Base-by-base conservation (phyloP, 2,329 filamentous ascomycete genomes). In the Cladosporium sp. region DNA sequence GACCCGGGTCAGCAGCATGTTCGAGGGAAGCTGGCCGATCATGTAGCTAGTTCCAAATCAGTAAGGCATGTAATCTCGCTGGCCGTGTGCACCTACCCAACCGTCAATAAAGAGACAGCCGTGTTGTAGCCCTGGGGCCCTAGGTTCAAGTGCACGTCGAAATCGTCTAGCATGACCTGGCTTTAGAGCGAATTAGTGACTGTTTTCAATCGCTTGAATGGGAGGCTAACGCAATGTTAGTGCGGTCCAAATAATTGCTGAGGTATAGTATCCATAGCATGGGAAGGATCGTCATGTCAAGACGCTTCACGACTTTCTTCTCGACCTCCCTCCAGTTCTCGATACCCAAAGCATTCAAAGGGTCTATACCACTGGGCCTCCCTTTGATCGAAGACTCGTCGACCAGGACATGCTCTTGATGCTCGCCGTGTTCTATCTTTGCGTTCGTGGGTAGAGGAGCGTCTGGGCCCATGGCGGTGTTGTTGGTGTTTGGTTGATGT, bases 1-100 rank as follows among this genome's bases (percentile, higher is more conserved):
- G 7, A 74, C 65, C 16, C 71, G 66, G 2, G 70, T 74, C 54
- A 76, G 66, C 45, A 76, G 63, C 72, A 77, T 74, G 59, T 75
- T 75, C 40, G 70, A 68, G 7, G 62, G 59, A 19, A 66, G 65
- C 41, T 74, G 74, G 14, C 70, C 70, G 10, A 73, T 63, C 45
- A 76, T 71, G 62, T 63, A 64, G 31, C 44, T 43, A 9, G 16
- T 3, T 18, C 3, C 16, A 18, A 18, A 18, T 18, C 16, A 18
- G 16, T 18, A 18, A 18, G 16, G 16, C 3, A 18, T 18, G 16
- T 18, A 3, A 18, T 18, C 16, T 18, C 16, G 16, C 16, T 18
- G 16, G 16, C 3, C 16, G 2, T 18, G 3, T 34, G 14, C 9
- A 19, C 41, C 4, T 31, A 43, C n/a, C 45, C 45, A 11, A 48